A percentile compares a stretch with the other conserved stretches of the same genome.
These are phyloP conservation scores for Theobroma cacao DNA, from an alignment of 345 rosid species.

Conservation along the genomic window DNA sequence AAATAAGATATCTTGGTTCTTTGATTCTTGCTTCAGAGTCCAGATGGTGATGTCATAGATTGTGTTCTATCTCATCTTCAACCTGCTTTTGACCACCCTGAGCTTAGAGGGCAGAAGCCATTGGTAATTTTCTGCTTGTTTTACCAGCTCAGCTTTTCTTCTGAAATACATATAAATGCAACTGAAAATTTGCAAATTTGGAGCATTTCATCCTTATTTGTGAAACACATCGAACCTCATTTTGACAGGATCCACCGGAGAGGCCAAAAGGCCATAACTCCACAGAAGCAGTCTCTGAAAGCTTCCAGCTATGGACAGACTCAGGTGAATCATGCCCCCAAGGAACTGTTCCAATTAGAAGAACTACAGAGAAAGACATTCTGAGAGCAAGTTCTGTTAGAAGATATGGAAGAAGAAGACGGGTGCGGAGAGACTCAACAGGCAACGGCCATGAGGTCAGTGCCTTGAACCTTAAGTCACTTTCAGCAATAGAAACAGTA, in stretches of 20 bases:
- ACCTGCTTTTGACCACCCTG: conserved; percentile 93
- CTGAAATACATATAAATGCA: not conserved
- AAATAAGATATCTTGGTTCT: not conserved
- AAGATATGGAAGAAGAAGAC: conserved; percentile 72
- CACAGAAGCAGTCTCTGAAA: conserved; percentile 27
- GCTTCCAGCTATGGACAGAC: conserved; percentile 70
- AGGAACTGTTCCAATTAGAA: conserved; percentile 87
- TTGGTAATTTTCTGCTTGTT: conserved; percentile 37
- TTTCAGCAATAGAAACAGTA: not conserved
- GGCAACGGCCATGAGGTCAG: conserved; percentile 91
- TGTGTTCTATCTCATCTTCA: conserved; percentile 83
- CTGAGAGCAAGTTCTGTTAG: conserved; percentile 63
- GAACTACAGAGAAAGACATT: conserved; percentile 67
- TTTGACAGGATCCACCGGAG: conserved; percentile 63
- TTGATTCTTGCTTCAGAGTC: conserved; percentile 52
- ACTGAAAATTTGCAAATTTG: not conserved
- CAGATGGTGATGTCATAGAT: conserved; percentile 94
- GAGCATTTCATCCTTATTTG: not conserved
- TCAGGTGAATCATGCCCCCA: conserved; percentile 82
- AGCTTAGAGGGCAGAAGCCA: conserved; percentile 70
- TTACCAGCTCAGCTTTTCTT: not conserved
- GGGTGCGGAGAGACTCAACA: conserved; percentile 85
- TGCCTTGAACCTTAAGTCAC: not conserved
- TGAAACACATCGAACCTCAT: not conserved
- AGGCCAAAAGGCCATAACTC: conserved; percentile 54